Base-by-base conservation (phyloP, 2,329 filamentous ascomycete genomes). In the Zopfia rhizophila region DNA sequence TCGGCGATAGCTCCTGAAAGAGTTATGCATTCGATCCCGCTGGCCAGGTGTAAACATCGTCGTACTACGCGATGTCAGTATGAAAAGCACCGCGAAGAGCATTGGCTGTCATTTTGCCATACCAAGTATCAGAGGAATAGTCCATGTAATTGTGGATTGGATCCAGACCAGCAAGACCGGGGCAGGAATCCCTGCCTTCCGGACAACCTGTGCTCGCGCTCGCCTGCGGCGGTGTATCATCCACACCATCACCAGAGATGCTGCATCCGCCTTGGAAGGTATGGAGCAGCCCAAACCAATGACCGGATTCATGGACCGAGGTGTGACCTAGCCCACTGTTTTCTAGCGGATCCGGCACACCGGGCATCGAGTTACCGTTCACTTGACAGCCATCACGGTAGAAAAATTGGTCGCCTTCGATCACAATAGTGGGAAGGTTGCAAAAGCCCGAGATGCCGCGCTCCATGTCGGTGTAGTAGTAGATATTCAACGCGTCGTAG, bases 131-230 rank as follows among this genome's bases (percentile, higher is more conserved):
- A 42, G 55, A 47, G 31, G 57, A 59, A 48, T 69, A 70, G 51
- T 69, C 62, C 66, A 70, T 70, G 55, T 56, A 68, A 50, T 70
- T 69, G 27, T 62, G 60, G 29, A 70, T 60, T 1, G 65, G 63
- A 40, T 70, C 68, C 18, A 56, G 12, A 2, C 66, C 67, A 11
- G 53, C 14, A 33, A 45, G 47, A 39, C 27, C 42, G 27, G 60
- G 55, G 54, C 68, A 70, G 8, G 58, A 57, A 22, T 70, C 65
- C 13, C 60, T 51, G 17, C 53, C 53, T 3, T 14, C 41, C 7
- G 56, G 55, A 46, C 68, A 71, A 7, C 61, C 66, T 13, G 38
- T 49, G 7, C 51, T 49, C n/a, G 43, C 36, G 16, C 19, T 40
- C 12, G 38, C 33, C 38, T 66, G 51, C 3, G 58, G 44, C 23